Base-by-base conservation (phyloP, 768 basidiomycete genomes). In the Tulasnella sp. region DNA sequence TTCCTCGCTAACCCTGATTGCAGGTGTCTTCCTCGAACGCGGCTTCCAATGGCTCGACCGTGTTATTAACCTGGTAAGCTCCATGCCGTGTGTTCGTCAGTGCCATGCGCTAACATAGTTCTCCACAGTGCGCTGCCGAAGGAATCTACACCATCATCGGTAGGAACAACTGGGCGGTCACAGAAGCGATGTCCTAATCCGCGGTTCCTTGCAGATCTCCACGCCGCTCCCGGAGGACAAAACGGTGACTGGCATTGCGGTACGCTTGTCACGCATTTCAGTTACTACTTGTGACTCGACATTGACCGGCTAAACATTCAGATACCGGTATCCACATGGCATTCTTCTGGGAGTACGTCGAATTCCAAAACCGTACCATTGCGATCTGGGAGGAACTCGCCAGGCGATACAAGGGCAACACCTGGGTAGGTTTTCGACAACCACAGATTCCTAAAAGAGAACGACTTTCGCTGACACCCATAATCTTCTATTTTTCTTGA, bases 31-130 rank as follows among this genome's bases (percentile, higher is more conserved):
- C 80, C 93, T 92, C 82, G 84, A 88, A 78, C 86, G 88, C 10
- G 92, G 93, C 37, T 92, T 94, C 86, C 91, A 91, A 83, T 92
- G 93, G 84, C 90, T 95, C 73, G 93, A 95, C 80, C 87, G 92
- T n/a, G 91, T 92, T 61, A 90, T 95, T 80, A 86, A 90, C 70
- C 82, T 91, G 37, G 82, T 81, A 32, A 69, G 82, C 78, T 18
- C 10, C 18, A 39, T 6, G 61, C 23, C 32, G 5, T n/a, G 15
- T n/a, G 4, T 18, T 2, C 4, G 32, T 5, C 7, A 10, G 16
- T 67, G 9, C 6, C 15, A 13, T 1, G 26, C 26, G 32, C 61
- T 67, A 15, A 67, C 61, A 2, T 61, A 1, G 29, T 23, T 67
- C 46, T 35, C 10, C 6, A 35, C 46, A 83, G 81, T 95, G 94